A percentile compares a stretch with the other conserved stretches of the same genome.
Conservation (phyloP, 1,139 yeast species). For the Kluyveromyces marxianus region DNA sequence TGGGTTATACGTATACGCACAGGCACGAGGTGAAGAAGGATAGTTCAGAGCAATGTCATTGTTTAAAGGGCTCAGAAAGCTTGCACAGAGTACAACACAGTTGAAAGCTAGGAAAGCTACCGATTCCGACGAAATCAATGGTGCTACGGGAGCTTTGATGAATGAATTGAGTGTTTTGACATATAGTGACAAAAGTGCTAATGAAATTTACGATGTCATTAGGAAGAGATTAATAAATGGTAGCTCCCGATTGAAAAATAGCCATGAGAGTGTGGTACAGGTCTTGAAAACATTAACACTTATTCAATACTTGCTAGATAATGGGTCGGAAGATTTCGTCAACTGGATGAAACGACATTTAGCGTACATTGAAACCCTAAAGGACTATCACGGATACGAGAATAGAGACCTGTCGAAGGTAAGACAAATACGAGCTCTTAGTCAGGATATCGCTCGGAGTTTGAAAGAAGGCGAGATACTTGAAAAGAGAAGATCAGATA, state of each 20-base stretch:
- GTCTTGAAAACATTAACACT: constrained; percentile 27
- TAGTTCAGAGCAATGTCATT: constrained; percentile 16
- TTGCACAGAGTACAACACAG: constrained; percentile 26
- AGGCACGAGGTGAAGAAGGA: no score
- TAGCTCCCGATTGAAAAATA: constrained; percentile 13
- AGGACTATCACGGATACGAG: constrained; percentile 13
- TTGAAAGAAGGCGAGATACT: constrained; percentile 22
- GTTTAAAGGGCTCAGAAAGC: constrained; percentile 22
- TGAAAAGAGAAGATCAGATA: constrained; percentile 23
- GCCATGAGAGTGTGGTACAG: constrained; percentile 24
- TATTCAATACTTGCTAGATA: constrained; percentile 23
- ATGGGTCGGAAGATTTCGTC: constrained; percentile 28
- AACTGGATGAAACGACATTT: constrained; percentile 23
- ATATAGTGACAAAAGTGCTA: constrained; percentile 26
- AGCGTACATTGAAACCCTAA: constrained; percentile 16
- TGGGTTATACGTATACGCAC: no score
- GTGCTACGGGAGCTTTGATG: constrained; percentile 30
- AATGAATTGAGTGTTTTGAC: constrained; percentile 30
- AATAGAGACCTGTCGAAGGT: constrained; percentile 18
- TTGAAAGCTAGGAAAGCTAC: constrained; percentile 26
- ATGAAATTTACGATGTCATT: constrained; percentile 25
- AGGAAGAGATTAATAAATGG: constrained; percentile 21
- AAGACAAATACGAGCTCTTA: constrained; percentile 18
- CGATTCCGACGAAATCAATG: constrained; percentile 25
- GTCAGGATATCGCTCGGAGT: constrained; percentile 15